phyloP scores from a whole-genome alignment of 225 moss, liverwort and hornwort genomes.

The Sphagnum contortum region DNA sequence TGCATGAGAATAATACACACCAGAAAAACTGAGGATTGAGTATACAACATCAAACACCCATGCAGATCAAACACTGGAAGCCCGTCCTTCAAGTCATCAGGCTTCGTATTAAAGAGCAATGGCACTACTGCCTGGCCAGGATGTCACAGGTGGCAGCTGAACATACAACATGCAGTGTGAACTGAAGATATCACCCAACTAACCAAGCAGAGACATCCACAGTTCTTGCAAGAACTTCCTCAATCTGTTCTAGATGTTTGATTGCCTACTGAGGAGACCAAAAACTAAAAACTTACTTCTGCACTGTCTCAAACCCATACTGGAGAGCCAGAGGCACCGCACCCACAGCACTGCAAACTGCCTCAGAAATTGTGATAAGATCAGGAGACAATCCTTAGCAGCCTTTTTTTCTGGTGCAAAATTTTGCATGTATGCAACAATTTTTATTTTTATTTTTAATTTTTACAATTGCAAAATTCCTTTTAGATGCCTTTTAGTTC shows the following conservation, averaged over 20 bases:
- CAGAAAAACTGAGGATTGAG: not conserved
- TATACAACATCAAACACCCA: not conserved
- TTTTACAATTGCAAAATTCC: not conserved
- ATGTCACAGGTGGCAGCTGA: no score
- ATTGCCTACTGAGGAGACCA: no score
- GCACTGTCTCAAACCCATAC: conserved; percentile 67
- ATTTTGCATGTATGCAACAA: conserved; percentile 15
- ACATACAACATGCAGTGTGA: no score
- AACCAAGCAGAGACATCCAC: no score
- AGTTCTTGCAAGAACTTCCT: no score
- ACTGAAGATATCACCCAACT: no score
- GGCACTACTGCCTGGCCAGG: no score
- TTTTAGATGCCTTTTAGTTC: not conserved
- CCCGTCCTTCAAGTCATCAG: not conserved
- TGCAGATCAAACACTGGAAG: not conserved
- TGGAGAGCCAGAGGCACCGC: conserved; percentile 83
- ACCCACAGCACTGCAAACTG: conserved; percentile 99
- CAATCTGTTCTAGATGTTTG: no score
- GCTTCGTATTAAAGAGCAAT: no score
- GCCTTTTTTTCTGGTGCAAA: not conserved
- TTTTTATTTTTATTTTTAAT: not conserved
- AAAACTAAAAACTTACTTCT: conserved; percentile 35
- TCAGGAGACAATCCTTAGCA: not conserved
- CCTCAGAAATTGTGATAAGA: conserved; percentile 4
- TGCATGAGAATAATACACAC: not conserved